Evolutionary conservation across 2,329 filamentous ascomycete species (phyloP), one percentile per base, ranked within the genome.

Genomic region (Endoconidiophora laricicola): DNA sequence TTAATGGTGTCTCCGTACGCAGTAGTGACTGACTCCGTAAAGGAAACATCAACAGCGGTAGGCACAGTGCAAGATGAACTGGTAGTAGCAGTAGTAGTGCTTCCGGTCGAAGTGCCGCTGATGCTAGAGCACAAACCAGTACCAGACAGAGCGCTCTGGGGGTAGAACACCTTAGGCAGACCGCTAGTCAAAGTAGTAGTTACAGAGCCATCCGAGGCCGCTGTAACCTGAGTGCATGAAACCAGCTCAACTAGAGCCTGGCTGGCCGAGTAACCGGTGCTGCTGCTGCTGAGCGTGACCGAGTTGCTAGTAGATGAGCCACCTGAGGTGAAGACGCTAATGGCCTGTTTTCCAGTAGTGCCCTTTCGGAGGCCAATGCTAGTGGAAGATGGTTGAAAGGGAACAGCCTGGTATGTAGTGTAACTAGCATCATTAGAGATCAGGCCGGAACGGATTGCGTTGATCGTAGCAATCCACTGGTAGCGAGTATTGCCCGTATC

Each of bases 1-100:
- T 63, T 73, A 68, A 68, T 70, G 60, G 57, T 75, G 61, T 63
- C 69, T 58, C 63, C 73, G 61, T 59, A 73, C 60, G 44, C 64
- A 56, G 65, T 73, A 59, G 56, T 66, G 55, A 58, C 68, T 57
- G 45, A 63, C 61, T 61, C 63, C 57, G 63, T 65, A 60, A 64
- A 70, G 56, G 63, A 67, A 55, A 62, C 71, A 55, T 57, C 65
- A 57, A 63, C 65, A 53, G 54, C 67, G 36, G 54, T 57, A 10
- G 53, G 59, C 29, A 57, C 57, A 48, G 56, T 55, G 64, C 62
- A 68, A n/a, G 46, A 12, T 2, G 50, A 20, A 50, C 45, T 29
- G 4, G 38, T 24, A 12, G 47, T 46, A 7, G 44, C 40, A 18
- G 44, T 44, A 16, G 48, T 22, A n/a, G 43, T 23, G 29, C 43